Percentiles rank a stretch among this genome's conserved stretches.
These are phyloP conservation scores for Xylaria sp. DNA, from an alignment of 2,329 filamentous ascomycete species.

Conservation along the genomic window DNA sequence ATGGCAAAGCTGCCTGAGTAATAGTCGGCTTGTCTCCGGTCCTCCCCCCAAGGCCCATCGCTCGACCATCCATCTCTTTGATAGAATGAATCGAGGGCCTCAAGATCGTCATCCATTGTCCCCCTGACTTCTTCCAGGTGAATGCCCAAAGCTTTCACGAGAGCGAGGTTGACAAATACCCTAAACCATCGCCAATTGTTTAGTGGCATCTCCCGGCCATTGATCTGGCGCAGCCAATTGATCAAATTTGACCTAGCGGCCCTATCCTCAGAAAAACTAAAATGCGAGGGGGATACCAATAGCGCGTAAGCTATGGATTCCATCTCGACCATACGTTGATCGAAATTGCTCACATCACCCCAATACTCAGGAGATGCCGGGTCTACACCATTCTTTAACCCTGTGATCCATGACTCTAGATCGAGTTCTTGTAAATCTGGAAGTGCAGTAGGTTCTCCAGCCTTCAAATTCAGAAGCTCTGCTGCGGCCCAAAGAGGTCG, in stretches of 20 bases:
- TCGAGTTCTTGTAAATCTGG: not conserved
- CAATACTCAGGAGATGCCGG: not conserved
- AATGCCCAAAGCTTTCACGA: not conserved
- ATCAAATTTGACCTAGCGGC: not conserved
- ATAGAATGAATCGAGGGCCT: conserved; percentile 3
- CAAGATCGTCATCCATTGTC: not conserved
- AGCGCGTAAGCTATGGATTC: conserved; percentile 4
- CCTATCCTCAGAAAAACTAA: not conserved
- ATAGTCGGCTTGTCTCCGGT: conserved; percentile 1
- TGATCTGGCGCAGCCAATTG: not conserved
- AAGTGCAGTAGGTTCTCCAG: not conserved
- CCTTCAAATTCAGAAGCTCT: not conserved
- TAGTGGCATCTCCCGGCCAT: not conserved
- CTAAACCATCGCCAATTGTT: conserved; percentile 7
- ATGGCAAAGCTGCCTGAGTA: conserved; percentile 2
- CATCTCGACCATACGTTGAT: conserved; percentile 5
- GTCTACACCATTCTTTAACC: not conserved
- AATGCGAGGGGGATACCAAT: not conserved
- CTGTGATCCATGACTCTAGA: not conserved
- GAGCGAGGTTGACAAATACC: conserved; percentile 3
- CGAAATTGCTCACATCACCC: not conserved
- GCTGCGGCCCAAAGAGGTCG: not conserved
- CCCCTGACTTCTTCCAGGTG: not conserved
- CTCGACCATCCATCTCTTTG: conserved; percentile 2
- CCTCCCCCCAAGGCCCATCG: not conserved